Evolutionary conservation across 805 yeast genomes (phyloP), one percentile per base, ranked within the genome.

Genomic region (Metschnikowia bowlesiae): DNA sequence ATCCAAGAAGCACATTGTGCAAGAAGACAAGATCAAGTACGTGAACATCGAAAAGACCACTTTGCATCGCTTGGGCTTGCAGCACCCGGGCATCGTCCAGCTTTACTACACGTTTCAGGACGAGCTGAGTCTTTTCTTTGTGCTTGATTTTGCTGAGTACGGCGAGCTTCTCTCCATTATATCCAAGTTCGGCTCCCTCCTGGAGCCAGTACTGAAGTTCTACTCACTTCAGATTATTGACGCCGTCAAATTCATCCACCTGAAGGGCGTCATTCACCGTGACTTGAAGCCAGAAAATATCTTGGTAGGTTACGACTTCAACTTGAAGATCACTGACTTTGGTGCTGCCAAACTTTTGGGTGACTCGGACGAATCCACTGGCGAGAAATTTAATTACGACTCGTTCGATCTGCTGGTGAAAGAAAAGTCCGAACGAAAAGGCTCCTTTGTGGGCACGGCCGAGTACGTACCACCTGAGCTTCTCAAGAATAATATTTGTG

Each of bases 201-300:
- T 85, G 61, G 96, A 89, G 61, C 67, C 69, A 2, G 83, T 94
- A 56, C 75, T 90, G 44, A 81, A 81, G 60, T 94, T 89, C 70
- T 92, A 91, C 64, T 83, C 87, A 70, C 78, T 81, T 33, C 98
- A 94, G 67, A 73, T 94, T 44, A 75, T 94, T n/a, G 99, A 94
- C 65, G 90, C 97, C 0, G 83, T 94, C 18, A 82, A 80, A 52
- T 94, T 85, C 69, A 90, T 92, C 72, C 98, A 94, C 64, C 80
- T 81, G 50, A 85, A 83, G 58, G 97, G 96, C 0, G 88, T 92
- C 9, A 87, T 94, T 16, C 99, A 92, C 65, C 76, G 99, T 54
- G 99, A 94, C 68, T 71, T 94, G 61, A 92, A 92, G 66, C 99
- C 99, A 0, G 99, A 92, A 61, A 92, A 92, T 63, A 87, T 92